Evolutionary conservation across 768 basidiomycete genomes (phyloP), one percentile per base, ranked within the genome.

Genomic region (Lactarius vividus): DNA sequence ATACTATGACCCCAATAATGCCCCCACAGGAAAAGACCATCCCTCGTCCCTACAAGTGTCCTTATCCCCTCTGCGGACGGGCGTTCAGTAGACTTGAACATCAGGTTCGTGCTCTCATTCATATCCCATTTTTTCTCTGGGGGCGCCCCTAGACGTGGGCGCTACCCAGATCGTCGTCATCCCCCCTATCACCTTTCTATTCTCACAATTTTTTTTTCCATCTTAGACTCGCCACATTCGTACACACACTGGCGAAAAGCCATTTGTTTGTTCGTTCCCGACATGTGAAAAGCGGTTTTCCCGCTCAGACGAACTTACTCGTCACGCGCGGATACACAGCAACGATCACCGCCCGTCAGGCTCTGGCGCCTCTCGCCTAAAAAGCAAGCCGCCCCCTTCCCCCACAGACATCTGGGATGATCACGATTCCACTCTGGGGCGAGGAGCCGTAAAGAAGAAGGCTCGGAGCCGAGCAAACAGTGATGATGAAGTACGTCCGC

Each of bases 211-310:
- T 13, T 37, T 37, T 15, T n/a, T 10, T 65, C 28, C 39, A 53
- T 63, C 40, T 0, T 76, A 98, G 93, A 99, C 96, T 23, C 89
- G 96, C 68, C 96, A 99, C 74, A 97, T 98, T 62, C 90, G 96
- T 66, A 99, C 96, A 0, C 96, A 99, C 76, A 99, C 96, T 0
- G 96, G 96, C 73, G 96, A 99, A 79, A 98, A 97, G 72, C 96
- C 96, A 2, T 98, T 98, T 72, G 84, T 86, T 26, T 99, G 96
- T 84, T 88, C 87, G 1, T 92, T 88, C 75, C 87, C 92, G 4
- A 85, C 88, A n/a, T 99, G 96, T 83, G 96, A 97, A 77, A 99
- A 98, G 77, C 90, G 95, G 6, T 99, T 99, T 77, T 95, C 93
- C 20, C 88, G 96, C 65, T 94, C 93, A n/a, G 96, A 99, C 81